A percentile compares a stretch with the other conserved stretches of the same genome.
phyloP scores from a whole-genome alignment of 495 filamentous ascomycete species.

The Aspergillus baeticus region DNA sequence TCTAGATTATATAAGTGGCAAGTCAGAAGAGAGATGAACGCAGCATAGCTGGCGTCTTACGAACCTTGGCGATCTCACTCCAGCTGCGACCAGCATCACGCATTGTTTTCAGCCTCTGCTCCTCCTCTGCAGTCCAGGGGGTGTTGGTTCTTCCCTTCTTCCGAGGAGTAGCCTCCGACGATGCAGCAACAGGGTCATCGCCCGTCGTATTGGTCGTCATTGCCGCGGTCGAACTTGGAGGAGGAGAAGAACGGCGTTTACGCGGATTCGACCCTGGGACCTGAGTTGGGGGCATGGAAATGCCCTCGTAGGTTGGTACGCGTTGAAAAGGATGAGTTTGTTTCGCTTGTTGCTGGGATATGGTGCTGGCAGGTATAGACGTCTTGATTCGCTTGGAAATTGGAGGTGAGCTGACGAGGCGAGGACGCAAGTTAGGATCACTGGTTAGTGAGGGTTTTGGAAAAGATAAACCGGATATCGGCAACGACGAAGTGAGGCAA shows the following conservation, averaged over 20 bases:
- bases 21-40: conserved; percentile 4
- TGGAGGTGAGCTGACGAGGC: conserved; percentile 37
- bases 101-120: conserved; percentile 89
- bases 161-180: conserved; percentile 55
- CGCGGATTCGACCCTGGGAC: conserved; percentile 36
- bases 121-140: conserved; percentile 94
- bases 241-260: conserved; percentile 47
- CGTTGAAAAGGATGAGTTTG: conserved; percentile 41
- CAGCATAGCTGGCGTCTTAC: not conserved
- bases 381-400: conserved; percentile 47
- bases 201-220: conserved; percentile 29
- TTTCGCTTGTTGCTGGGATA: conserved; percentile 21
- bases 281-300: conserved; percentile 39
- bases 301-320: conserved; percentile 40
- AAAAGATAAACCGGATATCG: not conserved
- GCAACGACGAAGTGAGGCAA: not conserved
- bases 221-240: conserved; percentile 32
- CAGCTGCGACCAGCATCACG: conserved; percentile 89
- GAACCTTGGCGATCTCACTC: conserved; percentile 96
- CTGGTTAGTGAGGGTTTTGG: not conserved
- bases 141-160: conserved; percentile 97
- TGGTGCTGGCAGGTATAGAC: conserved; percentile 35
- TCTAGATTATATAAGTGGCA: conserved; percentile 50
- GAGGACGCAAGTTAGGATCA: not conserved
- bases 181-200: conserved; percentile 30